Evolutionary conservation across 768 basidiomycete genomes (phyloP), one percentile per base, ranked within the genome.

Genomic region (Leccinum broughii): DNA sequence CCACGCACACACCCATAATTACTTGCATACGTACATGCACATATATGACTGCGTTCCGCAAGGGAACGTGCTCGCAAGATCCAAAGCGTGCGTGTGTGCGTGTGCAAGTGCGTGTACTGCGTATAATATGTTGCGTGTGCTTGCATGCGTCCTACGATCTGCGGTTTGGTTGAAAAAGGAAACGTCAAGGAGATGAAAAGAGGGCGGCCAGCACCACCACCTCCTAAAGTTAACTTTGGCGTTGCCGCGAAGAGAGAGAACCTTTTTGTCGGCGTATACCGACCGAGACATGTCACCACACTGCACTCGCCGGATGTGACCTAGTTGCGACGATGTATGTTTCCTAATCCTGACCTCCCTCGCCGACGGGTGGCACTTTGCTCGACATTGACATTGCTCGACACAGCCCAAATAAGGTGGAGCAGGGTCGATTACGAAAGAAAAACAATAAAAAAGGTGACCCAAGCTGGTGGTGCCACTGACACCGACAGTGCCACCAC

Each of bases 141-240:
- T 4, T 6, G 28, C 46, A 20, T 41, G 30, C 41, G 39, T 8
- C 46, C 20, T 57, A 26, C 28, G 30, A 39, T 30, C 51, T 15
- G 32, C 51, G n/a, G 22, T 11, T 2, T 34, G 14, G 10, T 48
- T 55, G 22, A 26, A 65, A 65, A 62, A 50, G 64, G 64, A 28
- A 66, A 56, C 10, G 3, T 58, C 32, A 65, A 65, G 41, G 63
- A 4, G 3, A 28, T 46, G 32, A 11, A 20, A 61, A 15, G 14
- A 34, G 34, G 34, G 34, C 13, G n/a, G 5, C 20, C n/a, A 46
- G 10, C 17, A 41, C 41, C 39, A 17, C 39, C 51, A 22, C 22
- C 26, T 22, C 51, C 35, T 24, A 51, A 55, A 41, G 39, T 32
- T 61, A 48, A 26, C 48, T 41, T 62, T 20, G 28, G 51, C 34